These are phyloP conservation scores for Nannochloropsis salina DNA, from an alignment of 108 stramenopile genomes.

Conservation along the genomic window DNA sequence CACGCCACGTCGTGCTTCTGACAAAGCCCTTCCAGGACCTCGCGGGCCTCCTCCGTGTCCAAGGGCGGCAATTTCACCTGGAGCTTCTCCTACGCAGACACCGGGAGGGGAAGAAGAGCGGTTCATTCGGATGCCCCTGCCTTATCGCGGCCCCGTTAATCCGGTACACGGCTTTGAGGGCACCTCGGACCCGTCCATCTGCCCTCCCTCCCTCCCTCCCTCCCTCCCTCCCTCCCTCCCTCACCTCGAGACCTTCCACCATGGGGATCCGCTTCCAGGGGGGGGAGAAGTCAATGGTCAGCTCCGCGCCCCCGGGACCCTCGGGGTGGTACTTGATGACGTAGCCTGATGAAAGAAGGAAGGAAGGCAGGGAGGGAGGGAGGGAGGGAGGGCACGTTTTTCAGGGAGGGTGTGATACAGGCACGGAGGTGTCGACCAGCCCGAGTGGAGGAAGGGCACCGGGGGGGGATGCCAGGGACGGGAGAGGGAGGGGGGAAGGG, in stretches of 20 bases:
- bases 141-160: too few species aligned
- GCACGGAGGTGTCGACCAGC: too few species aligned
- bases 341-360: neutral
- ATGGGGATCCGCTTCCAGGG: conserved; percentile 95
- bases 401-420: neutral
- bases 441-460: too few species aligned
- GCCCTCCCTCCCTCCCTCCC: neutral
- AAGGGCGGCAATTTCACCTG: conserved; percentile 71
- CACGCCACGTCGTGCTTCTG: conserved; percentile 74
- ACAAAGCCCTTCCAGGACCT: conserved; percentile 66
- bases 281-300: conserved; percentile 86
- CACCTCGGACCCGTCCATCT: neutral
- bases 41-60: conserved; percentile 67
- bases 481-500: neutral
- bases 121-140: too few species aligned
- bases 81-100: conserved; percentile 56
- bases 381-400: neutral
- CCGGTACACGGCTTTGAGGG: too few species aligned
- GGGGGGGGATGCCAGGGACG: too few species aligned
- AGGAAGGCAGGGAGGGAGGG: neutral
- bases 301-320: conserved; percentile 64
- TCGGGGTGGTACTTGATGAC: conserved; percentile 87
- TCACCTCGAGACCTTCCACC: conserved; percentile 82
- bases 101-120: neutral
- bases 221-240: conserved; percentile 8